phyloP scores from a whole-genome alignment of 176 grass and related monocot species.

The Hordeum vulgare region DNA sequence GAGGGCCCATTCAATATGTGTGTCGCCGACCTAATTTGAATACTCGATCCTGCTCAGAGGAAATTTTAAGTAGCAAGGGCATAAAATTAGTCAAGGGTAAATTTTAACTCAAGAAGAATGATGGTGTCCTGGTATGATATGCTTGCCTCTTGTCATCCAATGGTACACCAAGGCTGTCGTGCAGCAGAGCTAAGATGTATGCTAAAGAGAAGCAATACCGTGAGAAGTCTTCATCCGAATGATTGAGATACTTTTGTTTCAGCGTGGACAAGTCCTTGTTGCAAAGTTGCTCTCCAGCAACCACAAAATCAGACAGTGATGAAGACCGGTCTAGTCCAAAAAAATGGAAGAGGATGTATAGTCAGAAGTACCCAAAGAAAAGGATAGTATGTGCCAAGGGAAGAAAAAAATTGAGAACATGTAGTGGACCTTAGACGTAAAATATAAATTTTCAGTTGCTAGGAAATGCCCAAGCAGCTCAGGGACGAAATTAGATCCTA shows the following conservation, averaged over 20 bases:
- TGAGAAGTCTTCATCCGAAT: constrained; percentile 58
- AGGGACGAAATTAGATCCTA: constrained; percentile 75
- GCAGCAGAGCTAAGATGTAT: constrained; percentile 81
- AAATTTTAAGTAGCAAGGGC: not conserved
- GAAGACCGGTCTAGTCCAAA: constrained; percentile 65
- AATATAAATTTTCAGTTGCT: constrained; percentile 98
- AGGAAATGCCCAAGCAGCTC: constrained; percentile 78
- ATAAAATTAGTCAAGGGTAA: not conserved
- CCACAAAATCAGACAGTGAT: constrained; percentile 57
- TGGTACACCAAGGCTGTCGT: constrained; percentile 62
- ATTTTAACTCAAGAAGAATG: constrained; percentile 26
- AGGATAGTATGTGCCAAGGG: not conserved
- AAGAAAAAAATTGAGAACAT: not conserved
- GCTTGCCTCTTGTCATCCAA: constrained; percentile 69
- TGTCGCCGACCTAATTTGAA: constrained; percentile 55
- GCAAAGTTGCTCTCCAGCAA: constrained; percentile 75
- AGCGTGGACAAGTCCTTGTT: constrained; percentile 56
- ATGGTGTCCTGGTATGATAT: not conserved
- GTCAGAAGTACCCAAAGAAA: constrained; percentile 12
- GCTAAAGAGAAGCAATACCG: constrained; percentile 92
- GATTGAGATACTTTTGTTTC: constrained; percentile 50
- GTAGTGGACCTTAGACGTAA: constrained; percentile 67
- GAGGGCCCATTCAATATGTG: constrained; percentile 72
- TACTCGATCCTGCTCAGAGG: constrained; percentile 61
- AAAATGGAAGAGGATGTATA: constrained; percentile 39